Evolutionary conservation across 2,329 filamentous ascomycete species (phyloP).

Genomic region (Metarhizium rileyi): DNA sequence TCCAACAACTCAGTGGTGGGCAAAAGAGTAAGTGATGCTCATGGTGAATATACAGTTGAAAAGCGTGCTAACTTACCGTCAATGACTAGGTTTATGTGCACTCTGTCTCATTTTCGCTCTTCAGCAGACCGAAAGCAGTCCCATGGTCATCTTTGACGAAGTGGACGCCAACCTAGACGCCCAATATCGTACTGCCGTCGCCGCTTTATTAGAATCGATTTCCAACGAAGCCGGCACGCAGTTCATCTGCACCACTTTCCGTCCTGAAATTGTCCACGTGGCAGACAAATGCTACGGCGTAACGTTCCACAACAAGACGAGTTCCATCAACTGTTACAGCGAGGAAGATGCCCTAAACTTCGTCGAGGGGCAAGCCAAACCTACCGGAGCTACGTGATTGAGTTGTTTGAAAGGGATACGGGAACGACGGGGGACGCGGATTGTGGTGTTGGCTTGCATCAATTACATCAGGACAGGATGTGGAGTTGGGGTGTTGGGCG

Average conservation of each 20-base stretch:
- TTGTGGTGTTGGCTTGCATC: neutral
- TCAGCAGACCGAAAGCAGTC: conserved; percentile 91
- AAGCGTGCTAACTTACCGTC: conserved; percentile 12
- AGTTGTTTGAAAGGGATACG: neutral
- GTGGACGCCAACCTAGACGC: conserved; percentile 97
- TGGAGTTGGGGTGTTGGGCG: neutral
- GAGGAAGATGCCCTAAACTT: conserved; percentile 85
- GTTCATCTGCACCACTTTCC: conserved; percentile 98
- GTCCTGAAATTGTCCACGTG: conserved; percentile 89
- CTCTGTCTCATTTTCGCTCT: conserved; percentile 99
- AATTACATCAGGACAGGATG: neutral
- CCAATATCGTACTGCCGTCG: conserved; percentile 94
- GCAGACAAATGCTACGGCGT: conserved; percentile 98
- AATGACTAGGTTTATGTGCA: conserved; percentile 66
- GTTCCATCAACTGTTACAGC: conserved; percentile 82
- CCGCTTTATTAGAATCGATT: conserved; percentile 74
- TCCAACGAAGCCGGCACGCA: conserved; percentile 58
- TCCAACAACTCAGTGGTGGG: conserved; percentile 92
- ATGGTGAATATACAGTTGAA: neutral
- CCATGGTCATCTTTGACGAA: conserved; percentile 98
- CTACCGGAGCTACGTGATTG: conserved; percentile 12
- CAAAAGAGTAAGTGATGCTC: conserved; percentile 69
- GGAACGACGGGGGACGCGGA: neutral
- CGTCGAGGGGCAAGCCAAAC: conserved; percentile 68
- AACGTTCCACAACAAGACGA: conserved; percentile 87